phyloP scores from a whole-genome alignment of 805 yeast species.

The Saccharomycopsis olivae region DNA sequence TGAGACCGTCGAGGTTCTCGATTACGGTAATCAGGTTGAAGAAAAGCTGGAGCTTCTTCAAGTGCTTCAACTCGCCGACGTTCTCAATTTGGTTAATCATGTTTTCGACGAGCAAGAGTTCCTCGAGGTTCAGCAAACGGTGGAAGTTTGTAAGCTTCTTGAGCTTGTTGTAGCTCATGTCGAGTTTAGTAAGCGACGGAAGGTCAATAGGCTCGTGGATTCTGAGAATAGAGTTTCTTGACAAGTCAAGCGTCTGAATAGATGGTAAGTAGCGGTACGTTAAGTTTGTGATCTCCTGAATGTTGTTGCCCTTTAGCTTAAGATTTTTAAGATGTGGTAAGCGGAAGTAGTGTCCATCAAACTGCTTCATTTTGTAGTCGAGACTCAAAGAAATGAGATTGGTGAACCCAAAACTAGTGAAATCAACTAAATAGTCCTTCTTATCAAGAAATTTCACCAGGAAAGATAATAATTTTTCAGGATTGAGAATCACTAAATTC shows the following conservation, averaged over 20 bases:
- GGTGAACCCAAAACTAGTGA: neutral
- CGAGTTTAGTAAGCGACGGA: constrained; percentile 2
- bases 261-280: constrained; percentile 2
- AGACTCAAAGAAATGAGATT: constrained; percentile 2
- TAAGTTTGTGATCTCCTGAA: constrained; percentile 1
- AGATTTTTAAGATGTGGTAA: constrained; percentile 2
- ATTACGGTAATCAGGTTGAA: constrained; percentile 11
- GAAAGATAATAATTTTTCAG: too few species aligned
- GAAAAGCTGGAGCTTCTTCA: constrained; percentile 5
- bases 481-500: too few species aligned
- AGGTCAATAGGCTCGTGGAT: constrained; percentile 6
- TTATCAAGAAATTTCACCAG: constrained; percentile 1
- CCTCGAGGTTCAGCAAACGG: constrained; percentile 1
- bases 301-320: constrained; percentile 1
- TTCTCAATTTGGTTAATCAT: constrained; percentile 4
- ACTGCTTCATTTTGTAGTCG: neutral
- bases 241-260: constrained; percentile 2
- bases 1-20: neutral
- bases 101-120: constrained; percentile 5
- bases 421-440: constrained; percentile 1
- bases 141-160: constrained; percentile 2
- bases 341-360: constrained; percentile 5
- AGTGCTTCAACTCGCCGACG: neutral
- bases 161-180: constrained; percentile 6
- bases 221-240: constrained; percentile 2